Conservation (phyloP, 75 land plant genomes). For the Isoetes taiwanensis region DNA sequence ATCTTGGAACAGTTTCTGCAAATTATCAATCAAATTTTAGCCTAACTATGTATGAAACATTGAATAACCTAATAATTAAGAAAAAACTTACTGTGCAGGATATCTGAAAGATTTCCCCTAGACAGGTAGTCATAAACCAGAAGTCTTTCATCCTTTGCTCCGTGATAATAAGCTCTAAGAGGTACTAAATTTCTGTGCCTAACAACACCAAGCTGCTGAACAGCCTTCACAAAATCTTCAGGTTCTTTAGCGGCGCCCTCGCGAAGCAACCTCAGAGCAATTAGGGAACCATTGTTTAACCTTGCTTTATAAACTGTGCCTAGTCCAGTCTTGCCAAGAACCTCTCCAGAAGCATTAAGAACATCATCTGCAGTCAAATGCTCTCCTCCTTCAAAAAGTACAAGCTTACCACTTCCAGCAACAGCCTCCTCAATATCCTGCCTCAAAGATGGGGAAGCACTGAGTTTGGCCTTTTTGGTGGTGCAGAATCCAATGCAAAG, state of each 20-base stretch:
- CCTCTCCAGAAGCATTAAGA: slow-evolving; percentile 78
- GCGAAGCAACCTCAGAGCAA: slow-evolving; percentile 52
- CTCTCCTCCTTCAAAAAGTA: slow-evolving; percentile 50
- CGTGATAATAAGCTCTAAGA: slow-evolving; percentile 51
- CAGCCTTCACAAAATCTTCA: slow-evolving; percentile 22
- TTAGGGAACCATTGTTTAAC: slow-evolving; percentile 22
- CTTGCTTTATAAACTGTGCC: slow-evolving; percentile 65
- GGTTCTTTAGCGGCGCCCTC: slow-evolving; percentile 34
- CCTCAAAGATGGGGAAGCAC: slow-evolving; percentile 3
- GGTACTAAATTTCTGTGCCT: slow-evolving; percentile 54
- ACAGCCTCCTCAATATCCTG: slow-evolving; percentile 26
- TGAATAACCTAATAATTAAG: not conserved
- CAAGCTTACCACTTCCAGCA: slow-evolving; percentile 45
- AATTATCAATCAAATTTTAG: not conserved
- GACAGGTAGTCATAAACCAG: slow-evolving; percentile 53
- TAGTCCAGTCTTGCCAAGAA: slow-evolving; percentile 61
- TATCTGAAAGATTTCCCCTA: slow-evolving; percentile 40
- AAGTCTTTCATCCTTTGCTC: slow-evolving; percentile 60
- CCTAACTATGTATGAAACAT: not conserved
- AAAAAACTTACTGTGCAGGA: slow-evolving; percentile 35
- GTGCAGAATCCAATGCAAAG: slow-evolving; percentile 25
- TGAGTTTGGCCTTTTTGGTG: not conserved
- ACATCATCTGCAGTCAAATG: slow-evolving; percentile 40
- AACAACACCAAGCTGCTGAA: slow-evolving; percentile 36
- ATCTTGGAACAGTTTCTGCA: not conserved